Percentiles rank a stretch among this genome's conserved stretches.
These are phyloP conservation scores for Nepenthes gracilis DNA, from an alignment of 148 eudicot species.

Conservation along the genomic window DNA sequence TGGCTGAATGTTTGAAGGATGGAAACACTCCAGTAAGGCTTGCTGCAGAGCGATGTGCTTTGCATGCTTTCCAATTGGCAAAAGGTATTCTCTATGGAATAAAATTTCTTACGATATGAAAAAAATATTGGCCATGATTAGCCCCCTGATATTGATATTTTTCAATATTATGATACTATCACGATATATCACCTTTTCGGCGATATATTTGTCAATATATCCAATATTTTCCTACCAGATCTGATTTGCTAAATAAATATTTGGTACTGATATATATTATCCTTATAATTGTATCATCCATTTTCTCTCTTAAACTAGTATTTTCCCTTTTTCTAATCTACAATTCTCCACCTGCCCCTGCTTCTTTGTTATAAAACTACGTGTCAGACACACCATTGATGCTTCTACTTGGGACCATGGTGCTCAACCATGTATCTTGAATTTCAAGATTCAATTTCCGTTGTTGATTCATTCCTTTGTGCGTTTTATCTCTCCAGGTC, in stretches of 20 bases:
- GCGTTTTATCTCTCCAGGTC: slow-evolving; percentile 28
- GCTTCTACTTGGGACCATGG: not conserved
- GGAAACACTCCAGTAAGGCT: slow-evolving; percentile 81
- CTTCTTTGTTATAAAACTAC: no score
- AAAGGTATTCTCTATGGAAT: slow-evolving; percentile 36
- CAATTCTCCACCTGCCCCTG: not conserved
- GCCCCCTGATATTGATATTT: not conserved
- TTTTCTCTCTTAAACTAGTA: no score
- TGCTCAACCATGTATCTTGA: not conserved
- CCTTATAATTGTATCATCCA: no score
- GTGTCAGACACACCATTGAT: not conserved
- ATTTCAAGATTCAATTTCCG: not conserved
- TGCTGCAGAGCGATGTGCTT: slow-evolving; percentile 91
- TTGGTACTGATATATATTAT: no score
- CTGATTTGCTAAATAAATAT: no score
- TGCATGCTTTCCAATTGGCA: slow-evolving; percentile 74
- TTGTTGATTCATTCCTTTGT: not conserved
- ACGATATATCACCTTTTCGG: no score
- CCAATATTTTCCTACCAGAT: no score
- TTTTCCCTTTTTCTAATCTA: no score
- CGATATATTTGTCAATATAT: no score
- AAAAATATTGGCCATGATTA: not conserved
- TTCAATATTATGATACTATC: not conserved
- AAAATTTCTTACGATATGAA: no score
- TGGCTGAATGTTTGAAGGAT: slow-evolving; percentile 90